Conservation (phyloP, 2,329 filamentous ascomycete species). For the Bipolaris gigantea region DNA sequence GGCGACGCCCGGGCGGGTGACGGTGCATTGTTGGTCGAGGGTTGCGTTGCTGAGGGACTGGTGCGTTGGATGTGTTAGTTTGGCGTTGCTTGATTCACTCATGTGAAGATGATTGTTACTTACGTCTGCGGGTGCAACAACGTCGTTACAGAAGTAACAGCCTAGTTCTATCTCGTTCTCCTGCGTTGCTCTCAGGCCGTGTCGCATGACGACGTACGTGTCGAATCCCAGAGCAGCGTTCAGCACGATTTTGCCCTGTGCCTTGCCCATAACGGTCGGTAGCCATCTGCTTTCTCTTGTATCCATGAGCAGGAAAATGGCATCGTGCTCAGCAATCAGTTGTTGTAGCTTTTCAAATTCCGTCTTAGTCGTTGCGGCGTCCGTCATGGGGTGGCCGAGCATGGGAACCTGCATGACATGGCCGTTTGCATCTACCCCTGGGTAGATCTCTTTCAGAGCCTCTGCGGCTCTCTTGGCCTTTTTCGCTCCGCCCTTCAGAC, state of each 20-base stretch:
- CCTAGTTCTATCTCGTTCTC: conserved; percentile 70
- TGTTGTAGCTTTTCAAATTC: conserved; percentile 76
- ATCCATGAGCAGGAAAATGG: conserved; percentile 95
- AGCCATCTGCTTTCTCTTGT: conserved; percentile 93
- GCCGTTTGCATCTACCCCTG: conserved; percentile 80
- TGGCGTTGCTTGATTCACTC: no score
- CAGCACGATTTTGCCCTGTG: conserved; percentile 90
- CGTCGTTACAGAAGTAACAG: conserved; percentile 98
- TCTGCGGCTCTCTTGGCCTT: conserved; percentile 83
- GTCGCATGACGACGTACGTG: conserved; percentile 95
- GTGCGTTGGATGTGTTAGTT: neutral
- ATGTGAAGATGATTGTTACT: conserved; percentile 46
- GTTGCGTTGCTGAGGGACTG: conserved; percentile 93
- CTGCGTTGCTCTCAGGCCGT: conserved; percentile 65
- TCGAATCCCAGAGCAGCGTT: conserved; percentile 97
- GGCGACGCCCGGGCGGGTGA: conserved; percentile 89
- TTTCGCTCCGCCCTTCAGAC: conserved; percentile 76
- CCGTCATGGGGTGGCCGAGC: conserved; percentile 85
- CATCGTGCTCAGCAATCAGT: conserved; percentile 84
- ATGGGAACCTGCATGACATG: conserved; percentile 88
- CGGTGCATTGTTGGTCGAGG: conserved; percentile 96
- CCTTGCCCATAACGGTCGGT: conserved; percentile 94
- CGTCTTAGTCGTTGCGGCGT: conserved; percentile 67
- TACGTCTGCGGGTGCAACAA: conserved; percentile 91
- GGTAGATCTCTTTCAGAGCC: conserved; percentile 82